A percentile compares a stretch with the other conserved stretches of the same genome.
Conservation (phyloP, 139 green algal species). For the Mesostigma viride region DNA sequence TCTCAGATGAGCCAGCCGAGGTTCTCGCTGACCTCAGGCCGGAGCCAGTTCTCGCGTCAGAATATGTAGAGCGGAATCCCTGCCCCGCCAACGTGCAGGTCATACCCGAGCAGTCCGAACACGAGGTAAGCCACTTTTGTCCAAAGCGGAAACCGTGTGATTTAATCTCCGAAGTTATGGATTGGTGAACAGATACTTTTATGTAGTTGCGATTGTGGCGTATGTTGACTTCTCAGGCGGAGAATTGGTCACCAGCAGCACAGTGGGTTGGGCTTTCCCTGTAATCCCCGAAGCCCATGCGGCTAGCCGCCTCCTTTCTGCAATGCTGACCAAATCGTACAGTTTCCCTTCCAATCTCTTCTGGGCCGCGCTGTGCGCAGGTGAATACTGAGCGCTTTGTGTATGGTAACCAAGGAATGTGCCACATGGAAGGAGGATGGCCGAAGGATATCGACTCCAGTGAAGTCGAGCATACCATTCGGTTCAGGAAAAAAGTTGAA, state of each 20-base stretch:
- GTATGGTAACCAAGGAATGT: constrained; percentile 58
- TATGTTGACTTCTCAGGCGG: background rate
- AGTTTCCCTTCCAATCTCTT: background rate
- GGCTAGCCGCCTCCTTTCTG: background rate
- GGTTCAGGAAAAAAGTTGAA: constrained; percentile 60
- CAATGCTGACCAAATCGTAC: background rate
- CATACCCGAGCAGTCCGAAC: constrained; percentile 69
- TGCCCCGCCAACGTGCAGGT: constrained; percentile 57
- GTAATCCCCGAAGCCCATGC: background rate
- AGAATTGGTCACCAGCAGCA: background rate
- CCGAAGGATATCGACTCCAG: constrained; percentile 82
- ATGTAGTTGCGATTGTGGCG: background rate
- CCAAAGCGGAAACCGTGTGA: background rate
- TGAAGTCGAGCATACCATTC: constrained; percentile 73
- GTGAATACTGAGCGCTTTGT: constrained; percentile 69
- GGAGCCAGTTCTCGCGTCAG: constrained; percentile 54
- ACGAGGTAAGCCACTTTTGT: constrained; percentile 39
- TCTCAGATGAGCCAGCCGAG: constrained; percentile 65
- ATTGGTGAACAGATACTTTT: background rate
- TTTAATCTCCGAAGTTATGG: background rate
- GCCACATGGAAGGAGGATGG: constrained; percentile 82
- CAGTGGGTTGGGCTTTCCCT: background rate
- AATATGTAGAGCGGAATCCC: constrained; percentile 60
- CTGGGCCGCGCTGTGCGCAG: background rate
- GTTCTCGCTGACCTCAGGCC: constrained; percentile 70